phyloP scores from a whole-genome alignment of 169 alveolate species.

The Plasmodium gallinaceum region DNA sequence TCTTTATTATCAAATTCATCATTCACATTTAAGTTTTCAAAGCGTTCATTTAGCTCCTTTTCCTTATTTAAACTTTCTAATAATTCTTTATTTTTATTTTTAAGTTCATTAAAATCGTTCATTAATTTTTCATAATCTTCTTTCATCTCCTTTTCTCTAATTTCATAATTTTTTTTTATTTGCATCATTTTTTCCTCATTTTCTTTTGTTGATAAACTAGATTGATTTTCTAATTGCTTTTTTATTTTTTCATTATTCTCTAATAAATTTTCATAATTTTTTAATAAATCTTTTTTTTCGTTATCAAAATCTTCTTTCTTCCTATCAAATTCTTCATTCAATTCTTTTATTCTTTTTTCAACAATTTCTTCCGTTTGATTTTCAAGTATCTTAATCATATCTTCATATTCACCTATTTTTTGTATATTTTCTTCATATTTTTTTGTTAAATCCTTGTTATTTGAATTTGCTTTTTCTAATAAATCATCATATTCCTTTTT shows the following conservation, averaged over 20 bases:
- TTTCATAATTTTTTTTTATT: constrained; percentile 26
- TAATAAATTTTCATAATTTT: constrained; percentile 31
- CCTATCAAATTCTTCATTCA: constrained; percentile 54
- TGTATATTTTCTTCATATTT: constrained; percentile 74
- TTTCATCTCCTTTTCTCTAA: constrained; percentile 26
- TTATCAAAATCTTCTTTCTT: constrained; percentile 51
- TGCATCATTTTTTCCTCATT: constrained; percentile 33
- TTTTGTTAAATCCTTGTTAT: constrained; percentile 43
- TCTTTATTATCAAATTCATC: neutral
- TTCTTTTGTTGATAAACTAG: constrained; percentile 15
- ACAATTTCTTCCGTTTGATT: constrained; percentile 66
- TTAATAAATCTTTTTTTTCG: constrained; percentile 40
- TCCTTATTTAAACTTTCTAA: constrained; percentile 23
- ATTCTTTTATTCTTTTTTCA: constrained; percentile 60
- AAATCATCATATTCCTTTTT: constrained; percentile 54
- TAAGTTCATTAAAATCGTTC: constrained; percentile 27
- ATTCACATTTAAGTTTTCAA: neutral
- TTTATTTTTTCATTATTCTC: constrained; percentile 20
- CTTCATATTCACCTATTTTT: constrained; percentile 75
- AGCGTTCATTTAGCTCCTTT: constrained; percentile 15
- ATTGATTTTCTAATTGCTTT: constrained; percentile 17
- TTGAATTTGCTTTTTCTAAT: constrained; percentile 53
- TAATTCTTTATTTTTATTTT: constrained; percentile 49
- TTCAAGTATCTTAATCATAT: constrained; percentile 46
- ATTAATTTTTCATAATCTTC: constrained; percentile 21